Conservation (phyloP, 768 basidiomycete genomes). For the Rhodotorula sphaerocarpa region DNA sequence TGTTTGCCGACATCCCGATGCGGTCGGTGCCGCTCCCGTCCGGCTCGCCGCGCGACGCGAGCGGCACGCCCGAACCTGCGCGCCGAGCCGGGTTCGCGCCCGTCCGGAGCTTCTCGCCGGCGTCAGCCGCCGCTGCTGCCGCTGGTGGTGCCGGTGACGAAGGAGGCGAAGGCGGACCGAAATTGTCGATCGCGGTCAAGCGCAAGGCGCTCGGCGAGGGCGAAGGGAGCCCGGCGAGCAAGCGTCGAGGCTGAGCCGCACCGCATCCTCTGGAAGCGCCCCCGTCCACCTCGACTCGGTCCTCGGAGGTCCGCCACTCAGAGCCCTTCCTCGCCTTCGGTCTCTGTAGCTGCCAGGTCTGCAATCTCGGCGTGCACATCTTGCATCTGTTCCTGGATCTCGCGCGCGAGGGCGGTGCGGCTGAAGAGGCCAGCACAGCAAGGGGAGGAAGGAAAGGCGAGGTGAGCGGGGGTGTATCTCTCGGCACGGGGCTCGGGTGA, state of each 20-base stretch:
- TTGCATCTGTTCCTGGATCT: slow-evolving; percentile 22
- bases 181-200: slow-evolving; percentile 54
- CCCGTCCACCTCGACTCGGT: too few species aligned
- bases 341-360: slow-evolving; percentile 12
- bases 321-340: too few species aligned
- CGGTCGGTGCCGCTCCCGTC: slow-evolving; percentile 22
- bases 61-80: slow-evolving; percentile 19
- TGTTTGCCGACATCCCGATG: slow-evolving; percentile 30
- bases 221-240: slow-evolving; percentile 59
- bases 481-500: background rate
- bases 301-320: too few species aligned
- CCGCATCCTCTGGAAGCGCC: too few species aligned
- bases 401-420: background rate
- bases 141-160: background rate
- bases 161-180: background rate
- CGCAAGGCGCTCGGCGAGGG: slow-evolving; percentile 68
- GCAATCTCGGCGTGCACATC: slow-evolving; percentile 27
- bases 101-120: slow-evolving; percentile 24
- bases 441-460: too few species aligned
- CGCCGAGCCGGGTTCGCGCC: slow-evolving; percentile 24
- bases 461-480: background rate
- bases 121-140: background rate
- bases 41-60: background rate
- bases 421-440: too few species aligned
- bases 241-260: slow-evolving; percentile 44